Conservation (phyloP, 805 yeast species). For the Isabelozyma gotoi region DNA sequence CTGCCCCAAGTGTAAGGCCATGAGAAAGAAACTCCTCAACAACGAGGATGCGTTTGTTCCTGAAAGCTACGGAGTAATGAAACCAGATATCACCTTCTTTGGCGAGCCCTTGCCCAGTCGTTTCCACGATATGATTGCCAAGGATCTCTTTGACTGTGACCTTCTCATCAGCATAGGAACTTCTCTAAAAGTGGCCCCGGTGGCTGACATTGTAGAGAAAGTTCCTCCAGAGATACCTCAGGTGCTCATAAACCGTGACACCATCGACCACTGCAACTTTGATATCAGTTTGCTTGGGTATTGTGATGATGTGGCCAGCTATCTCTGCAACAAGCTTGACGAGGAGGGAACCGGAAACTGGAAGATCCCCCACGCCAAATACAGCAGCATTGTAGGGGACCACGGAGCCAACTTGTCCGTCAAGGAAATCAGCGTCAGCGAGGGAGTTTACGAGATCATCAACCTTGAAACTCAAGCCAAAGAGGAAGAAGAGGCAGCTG, state of each 20-base stretch:
- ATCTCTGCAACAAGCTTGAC: slow-evolving; percentile 29
- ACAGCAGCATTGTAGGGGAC: slow-evolving; percentile 14
- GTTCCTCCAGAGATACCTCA: slow-evolving; percentile 36
- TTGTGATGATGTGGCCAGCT: slow-evolving; percentile 41
- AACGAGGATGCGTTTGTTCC: slow-evolving; percentile 23
- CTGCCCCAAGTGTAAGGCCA: slow-evolving; percentile 46
- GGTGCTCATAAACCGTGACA: slow-evolving; percentile 38
- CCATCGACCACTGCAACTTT: slow-evolving; percentile 34
- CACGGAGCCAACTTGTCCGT: slow-evolving; percentile 10
- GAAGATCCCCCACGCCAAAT: slow-evolving; percentile 32
- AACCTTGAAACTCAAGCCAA: background rate
- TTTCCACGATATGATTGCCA: slow-evolving; percentile 29
- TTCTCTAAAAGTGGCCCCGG: slow-evolving; percentile 65
- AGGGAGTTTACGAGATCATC: slow-evolving; percentile 8
- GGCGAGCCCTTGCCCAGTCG: slow-evolving; percentile 63
- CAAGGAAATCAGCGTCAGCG: slow-evolving; percentile 7
- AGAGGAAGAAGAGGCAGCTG: background rate
- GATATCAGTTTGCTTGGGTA: slow-evolving; percentile 40
- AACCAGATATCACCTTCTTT: slow-evolving; percentile 87
- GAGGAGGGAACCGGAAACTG: slow-evolving; percentile 14
- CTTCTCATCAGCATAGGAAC: slow-evolving; percentile 83
- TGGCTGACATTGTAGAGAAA: slow-evolving; percentile 37
- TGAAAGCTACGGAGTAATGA: slow-evolving; percentile 54
- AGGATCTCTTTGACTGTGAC: slow-evolving; percentile 71
- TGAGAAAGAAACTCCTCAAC: slow-evolving; percentile 16